Percentiles rank a stretch among this genome's conserved stretches.
These are phyloP conservation scores for Viola pubescens DNA, from an alignment of 441 rosid genomes.

Conservation along the genomic window DNA sequence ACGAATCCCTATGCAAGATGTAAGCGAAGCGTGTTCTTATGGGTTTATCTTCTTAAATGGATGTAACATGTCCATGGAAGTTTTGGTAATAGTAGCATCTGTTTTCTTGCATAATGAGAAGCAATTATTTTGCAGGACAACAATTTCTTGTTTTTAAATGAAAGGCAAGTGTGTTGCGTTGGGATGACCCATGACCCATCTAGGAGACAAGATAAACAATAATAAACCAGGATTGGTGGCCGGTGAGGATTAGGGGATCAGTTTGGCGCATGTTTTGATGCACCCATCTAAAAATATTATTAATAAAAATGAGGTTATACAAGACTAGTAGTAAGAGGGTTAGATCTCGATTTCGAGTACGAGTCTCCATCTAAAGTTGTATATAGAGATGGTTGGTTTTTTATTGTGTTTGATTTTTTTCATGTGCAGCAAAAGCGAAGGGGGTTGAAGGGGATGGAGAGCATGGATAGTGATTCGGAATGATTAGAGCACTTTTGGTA, in stretches of 20 bases:
- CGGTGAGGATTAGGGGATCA: too few relatives aligned
- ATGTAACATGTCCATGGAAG: not conserved
- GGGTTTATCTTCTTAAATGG: not conserved
- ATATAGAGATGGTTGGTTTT: not conserved
- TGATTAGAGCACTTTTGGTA: conserved; percentile 10
- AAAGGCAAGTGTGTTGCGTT: too few relatives aligned
- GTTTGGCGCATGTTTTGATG: too few relatives aligned
- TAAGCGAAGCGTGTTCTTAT: not conserved
- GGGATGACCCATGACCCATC: not conserved
- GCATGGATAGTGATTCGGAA: conserved; percentile 59
- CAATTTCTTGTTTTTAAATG: not conserved
- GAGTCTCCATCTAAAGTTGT: not conserved
- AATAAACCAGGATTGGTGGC: not conserved
- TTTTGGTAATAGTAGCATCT: not conserved
- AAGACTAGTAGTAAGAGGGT: too few relatives aligned
- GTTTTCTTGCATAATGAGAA: not conserved
- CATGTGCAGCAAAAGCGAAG: conserved; percentile 47
- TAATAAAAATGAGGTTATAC: too few relatives aligned
- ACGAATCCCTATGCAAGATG: too few relatives aligned
- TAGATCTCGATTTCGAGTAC: too few relatives aligned
- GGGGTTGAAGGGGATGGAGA: conserved; percentile 65
- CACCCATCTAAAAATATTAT: too few relatives aligned
- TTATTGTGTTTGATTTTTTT: not conserved
- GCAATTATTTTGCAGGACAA: not conserved
- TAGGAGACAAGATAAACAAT: not conserved